phyloP scores from a whole-genome alignment of 306 rosid genomes.

The Adenanthera pavonina region DNA sequence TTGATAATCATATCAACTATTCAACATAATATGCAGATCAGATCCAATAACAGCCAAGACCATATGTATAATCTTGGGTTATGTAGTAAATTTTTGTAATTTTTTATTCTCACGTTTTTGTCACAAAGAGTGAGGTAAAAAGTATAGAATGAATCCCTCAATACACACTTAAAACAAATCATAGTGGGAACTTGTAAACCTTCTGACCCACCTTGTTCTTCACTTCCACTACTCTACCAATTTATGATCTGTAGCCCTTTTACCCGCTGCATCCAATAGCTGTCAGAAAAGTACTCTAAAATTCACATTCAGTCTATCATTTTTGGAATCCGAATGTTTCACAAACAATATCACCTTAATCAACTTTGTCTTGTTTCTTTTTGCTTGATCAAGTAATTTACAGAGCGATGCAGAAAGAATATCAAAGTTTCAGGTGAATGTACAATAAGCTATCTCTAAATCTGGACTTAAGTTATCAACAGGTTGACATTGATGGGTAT shows the following conservation, averaged over 20 bases:
- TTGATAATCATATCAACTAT: not conserved
- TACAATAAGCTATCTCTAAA: not conserved
- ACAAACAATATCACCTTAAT: slow-evolving; percentile 1
- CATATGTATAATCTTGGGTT: not conserved
- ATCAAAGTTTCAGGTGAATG: not conserved
- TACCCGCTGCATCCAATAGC: slow-evolving; percentile 1
- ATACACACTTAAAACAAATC: not conserved
- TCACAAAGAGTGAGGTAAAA: no score
- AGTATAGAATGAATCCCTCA: not conserved
- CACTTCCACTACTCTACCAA: slow-evolving; percentile 1
- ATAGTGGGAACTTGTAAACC: not conserved
- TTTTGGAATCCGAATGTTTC: slow-evolving; percentile 28
- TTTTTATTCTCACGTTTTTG: no score
- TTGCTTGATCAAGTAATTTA: not conserved
- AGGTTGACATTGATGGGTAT: slow-evolving; percentile 42
- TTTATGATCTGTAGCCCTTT: not conserved
- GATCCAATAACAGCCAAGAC: not conserved
- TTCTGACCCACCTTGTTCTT: slow-evolving; percentile 25
- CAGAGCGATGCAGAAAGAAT: slow-evolving; percentile 11
- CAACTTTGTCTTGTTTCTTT: slow-evolving; percentile 4
- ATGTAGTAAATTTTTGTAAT: no score
- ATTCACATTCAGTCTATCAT: slow-evolving; percentile 12
- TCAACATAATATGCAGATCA: not conserved
- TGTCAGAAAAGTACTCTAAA: not conserved
- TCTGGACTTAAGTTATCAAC: slow-evolving; percentile 25